Conservation (phyloP, 441 rosid genomes). For the Euphorbia corollata region DNA sequence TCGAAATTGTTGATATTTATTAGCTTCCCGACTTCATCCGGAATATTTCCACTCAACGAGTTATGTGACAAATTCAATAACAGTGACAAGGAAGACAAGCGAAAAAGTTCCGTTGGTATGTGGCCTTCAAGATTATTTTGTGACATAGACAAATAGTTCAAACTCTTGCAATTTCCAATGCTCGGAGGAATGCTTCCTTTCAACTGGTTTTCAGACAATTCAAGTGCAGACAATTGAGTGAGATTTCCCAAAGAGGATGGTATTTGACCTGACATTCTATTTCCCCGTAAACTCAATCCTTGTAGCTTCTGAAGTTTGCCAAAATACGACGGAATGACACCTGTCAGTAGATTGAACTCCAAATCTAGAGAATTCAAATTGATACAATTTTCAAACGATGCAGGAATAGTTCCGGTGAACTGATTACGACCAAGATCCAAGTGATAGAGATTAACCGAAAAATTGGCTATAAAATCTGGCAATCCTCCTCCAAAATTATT, state of each 20-base stretch:
- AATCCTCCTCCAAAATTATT: not conserved
- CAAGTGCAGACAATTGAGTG: not conserved
- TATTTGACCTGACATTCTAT: slow-evolving; percentile 2
- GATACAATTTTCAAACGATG: not conserved
- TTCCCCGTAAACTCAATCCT: not conserved
- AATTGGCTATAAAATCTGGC: slow-evolving; percentile 2
- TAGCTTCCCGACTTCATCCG: not conserved
- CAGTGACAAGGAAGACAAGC: not conserved
- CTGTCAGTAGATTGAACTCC: not conserved
- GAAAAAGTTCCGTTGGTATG: slow-evolving; percentile 1
- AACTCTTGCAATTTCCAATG: not conserved
- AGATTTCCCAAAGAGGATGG: slow-evolving; percentile 29
- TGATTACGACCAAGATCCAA: too few species aligned
- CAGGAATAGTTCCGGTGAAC: too few species aligned
- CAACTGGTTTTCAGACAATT: not conserved
- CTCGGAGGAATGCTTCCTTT: slow-evolving; percentile 15
- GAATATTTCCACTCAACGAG: not conserved
- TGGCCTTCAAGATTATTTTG: slow-evolving; percentile 12
- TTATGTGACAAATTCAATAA: slow-evolving; percentile 18
- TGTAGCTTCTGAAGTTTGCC: slow-evolving; percentile 5
- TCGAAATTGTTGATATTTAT: not conserved
- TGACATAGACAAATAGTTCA: not conserved
- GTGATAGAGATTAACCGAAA: not conserved
- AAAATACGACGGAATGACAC: not conserved
- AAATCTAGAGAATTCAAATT: not conserved